Evolutionary conservation across 208 protist genomes (phyloP), one percentile per base, ranked within the genome.

Genomic region (Trypanosoma congolense): DNA sequence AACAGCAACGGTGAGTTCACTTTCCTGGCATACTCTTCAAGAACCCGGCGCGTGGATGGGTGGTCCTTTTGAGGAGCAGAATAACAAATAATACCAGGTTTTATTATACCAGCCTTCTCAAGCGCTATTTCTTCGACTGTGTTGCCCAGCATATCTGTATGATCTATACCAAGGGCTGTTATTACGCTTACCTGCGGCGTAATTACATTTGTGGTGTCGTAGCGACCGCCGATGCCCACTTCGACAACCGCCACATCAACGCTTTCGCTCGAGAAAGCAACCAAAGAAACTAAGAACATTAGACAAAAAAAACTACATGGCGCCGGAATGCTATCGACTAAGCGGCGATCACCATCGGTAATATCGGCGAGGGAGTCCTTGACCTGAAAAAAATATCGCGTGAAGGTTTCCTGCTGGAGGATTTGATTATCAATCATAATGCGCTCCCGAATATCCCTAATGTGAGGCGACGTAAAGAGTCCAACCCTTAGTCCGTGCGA

Each of bases 31-130:
- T 74, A 55, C 41, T 52, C 53, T 61, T 83, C 71, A n/a, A 95
- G 65, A 24, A 87, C 75, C 21, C 45, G 31, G 16, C 80, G 73
- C 24, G 80, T 77, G 35, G 70, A 60, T 4, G 80, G 80, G 59
- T 95, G 69, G 54, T 87, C 79, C 16, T 48, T 31, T 72, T 93
- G 84, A 29, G 85, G 78, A 2, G 75, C 60, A 2, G 85, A 66
- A 35, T 91, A 86, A 65, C 81, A 92, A 33, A 83, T 48, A 28
- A 80, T 68, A 29, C 72, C 65, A 16, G 68, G 60, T 73, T 96
- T 97, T 65, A 97, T 89, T 36, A 98, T 97, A 18, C 92, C 95
- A 16, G 86, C 87, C 77, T 98, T 98, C 63, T 98, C 88, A 0
- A 29, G 26, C 0, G 95, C 87, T 56, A 98, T 98, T 53, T 94